A percentile compares a stretch with the other conserved stretches of the same genome.
These are phyloP conservation scores for Rhynchosporium agropyri DNA, from an alignment of 2,329 filamentous ascomycete species.

Conservation along the genomic window DNA sequence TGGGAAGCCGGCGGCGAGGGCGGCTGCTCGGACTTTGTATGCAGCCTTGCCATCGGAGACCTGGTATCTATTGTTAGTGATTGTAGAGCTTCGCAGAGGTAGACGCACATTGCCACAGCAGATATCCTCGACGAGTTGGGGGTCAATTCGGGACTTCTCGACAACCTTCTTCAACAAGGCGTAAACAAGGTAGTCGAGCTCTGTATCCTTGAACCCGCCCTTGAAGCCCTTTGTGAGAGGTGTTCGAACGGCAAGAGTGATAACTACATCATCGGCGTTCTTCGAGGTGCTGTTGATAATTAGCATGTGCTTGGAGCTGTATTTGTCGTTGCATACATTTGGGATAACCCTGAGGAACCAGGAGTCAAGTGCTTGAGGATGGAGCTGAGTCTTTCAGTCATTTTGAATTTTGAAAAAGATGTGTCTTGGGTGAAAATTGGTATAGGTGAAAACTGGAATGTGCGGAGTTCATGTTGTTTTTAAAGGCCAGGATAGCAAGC, in stretches of 20 bases:
- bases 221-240: conserved; percentile 87
- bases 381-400: conserved; percentile 86
- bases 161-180: conserved; percentile 77
- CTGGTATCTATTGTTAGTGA: conserved; percentile 46
- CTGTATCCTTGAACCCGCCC: conserved; percentile 94
- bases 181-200: conserved; percentile 83
- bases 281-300: conserved; percentile 70
- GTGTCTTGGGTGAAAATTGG: not conserved
- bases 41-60: conserved; percentile 83
- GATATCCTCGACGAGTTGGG: conserved; percentile 83
- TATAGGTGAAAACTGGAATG: not conserved
- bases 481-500: conserved; percentile 9
- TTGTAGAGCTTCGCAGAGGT: conserved; percentile 13
- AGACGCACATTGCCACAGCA: conserved; percentile 82
- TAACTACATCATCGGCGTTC: conserved; percentile 95
- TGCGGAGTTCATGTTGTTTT: conserved; percentile 4
- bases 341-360: conserved; percentile 67
- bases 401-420: conserved; percentile 46
- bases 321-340: conserved; percentile 66
- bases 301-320: conserved; percentile 33
- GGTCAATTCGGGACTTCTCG: conserved; percentile 75
- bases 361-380: conserved; percentile 86
- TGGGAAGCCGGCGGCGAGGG: conserved; percentile 89
- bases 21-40: conserved; percentile 87
- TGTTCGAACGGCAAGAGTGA: conserved; percentile 88